A percentile compares a stretch with the other conserved stretches of the same genome.
phyloP scores from a whole-genome alignment of 2,329 filamentous ascomycete genomes.

The Fusarium sulawesiense region DNA sequence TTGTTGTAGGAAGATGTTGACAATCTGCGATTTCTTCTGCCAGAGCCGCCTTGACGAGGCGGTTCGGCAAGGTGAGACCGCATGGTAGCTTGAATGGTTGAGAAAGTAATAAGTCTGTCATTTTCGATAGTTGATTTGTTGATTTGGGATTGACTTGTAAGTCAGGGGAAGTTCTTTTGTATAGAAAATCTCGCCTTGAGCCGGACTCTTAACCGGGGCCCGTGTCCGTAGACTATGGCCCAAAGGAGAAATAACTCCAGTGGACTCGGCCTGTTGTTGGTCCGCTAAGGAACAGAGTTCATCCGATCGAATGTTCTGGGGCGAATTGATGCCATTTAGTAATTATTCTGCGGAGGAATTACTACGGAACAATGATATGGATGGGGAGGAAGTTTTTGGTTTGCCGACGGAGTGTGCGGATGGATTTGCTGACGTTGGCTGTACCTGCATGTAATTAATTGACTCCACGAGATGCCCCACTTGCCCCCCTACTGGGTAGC shows the following conservation, averaged over 20 bases:
- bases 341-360: background rate
- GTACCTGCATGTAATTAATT: background rate
- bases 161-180: background rate
- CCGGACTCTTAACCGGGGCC: conserved; percentile 7
- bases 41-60: conserved; percentile 64
- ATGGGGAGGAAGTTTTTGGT: background rate
- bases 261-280: conserved; percentile 22
- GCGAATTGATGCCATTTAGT: background rate
- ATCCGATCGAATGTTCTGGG: background rate
- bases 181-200: conserved; percentile 1
- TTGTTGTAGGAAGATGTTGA: conserved; percentile 56
- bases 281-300: conserved; percentile 13
- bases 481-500: too few relatives aligned
- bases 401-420: background rate
- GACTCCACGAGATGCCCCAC: background rate
- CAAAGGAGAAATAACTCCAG: conserved; percentile 15
- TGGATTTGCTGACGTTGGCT: background rate
- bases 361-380: fast-evolving
- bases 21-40: conserved; percentile 57
- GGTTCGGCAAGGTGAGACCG: conserved; percentile 66
- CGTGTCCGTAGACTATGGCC: conserved; percentile 22
- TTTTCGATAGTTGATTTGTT: background rate
- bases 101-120: conserved; percentile 29
- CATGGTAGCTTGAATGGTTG: conserved; percentile 63
- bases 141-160: too few relatives aligned